Evolutionary conservation across 768 basidiomycete species (phyloP).

Genomic region (Lactarius evosmus): DNA sequence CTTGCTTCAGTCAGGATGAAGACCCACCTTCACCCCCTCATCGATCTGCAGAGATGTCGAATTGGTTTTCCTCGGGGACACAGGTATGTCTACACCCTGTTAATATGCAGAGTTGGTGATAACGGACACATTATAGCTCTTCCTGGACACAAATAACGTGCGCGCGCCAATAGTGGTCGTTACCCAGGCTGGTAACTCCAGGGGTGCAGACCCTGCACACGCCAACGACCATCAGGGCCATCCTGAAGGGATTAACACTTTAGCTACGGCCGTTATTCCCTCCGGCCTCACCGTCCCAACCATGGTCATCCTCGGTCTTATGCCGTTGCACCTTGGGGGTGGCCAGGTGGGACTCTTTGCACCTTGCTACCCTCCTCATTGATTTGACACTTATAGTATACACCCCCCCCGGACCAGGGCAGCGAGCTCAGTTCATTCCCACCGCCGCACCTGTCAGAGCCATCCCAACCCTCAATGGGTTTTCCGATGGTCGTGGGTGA

Average conservation of each 20-base stretch:
- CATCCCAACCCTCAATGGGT: background rate
- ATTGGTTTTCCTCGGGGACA: background rate
- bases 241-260: background rate
- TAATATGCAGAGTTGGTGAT: background rate
- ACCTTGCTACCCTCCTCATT: background rate
- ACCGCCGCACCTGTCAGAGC: background rate
- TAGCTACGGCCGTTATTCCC: background rate
- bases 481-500: background rate
- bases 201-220: background rate
- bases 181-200: background rate
- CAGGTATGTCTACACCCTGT: background rate
- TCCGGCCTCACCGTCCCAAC: background rate
- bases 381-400: background rate
- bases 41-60: background rate
- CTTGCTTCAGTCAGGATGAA: background rate
- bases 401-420: background rate
- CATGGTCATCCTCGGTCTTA: background rate
- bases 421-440: background rate
- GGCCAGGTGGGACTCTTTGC: background rate
- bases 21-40: background rate
- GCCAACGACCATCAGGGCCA: background rate
- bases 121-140: background rate
- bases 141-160: background rate
- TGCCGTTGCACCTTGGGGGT: background rate
- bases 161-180: background rate